A percentile compares a stretch with the other conserved stretches of the same genome.
These are phyloP conservation scores for Exophiala xenobiotica DNA, from an alignment of 2,329 filamentous ascomycete genomes.

Conservation along the genomic window DNA sequence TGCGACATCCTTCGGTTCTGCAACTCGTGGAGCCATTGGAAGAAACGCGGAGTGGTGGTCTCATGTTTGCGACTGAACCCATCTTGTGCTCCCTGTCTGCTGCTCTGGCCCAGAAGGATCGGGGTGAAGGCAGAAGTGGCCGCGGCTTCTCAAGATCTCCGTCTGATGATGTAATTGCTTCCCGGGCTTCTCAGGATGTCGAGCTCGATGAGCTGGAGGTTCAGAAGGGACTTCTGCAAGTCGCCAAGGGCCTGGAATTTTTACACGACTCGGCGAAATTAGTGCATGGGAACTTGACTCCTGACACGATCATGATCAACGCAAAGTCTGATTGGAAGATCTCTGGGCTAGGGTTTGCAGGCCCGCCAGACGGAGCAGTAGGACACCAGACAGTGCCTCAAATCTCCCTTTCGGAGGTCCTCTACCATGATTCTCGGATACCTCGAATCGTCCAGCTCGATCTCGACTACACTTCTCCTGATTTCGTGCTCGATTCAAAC, in stretches of 20 bases:
- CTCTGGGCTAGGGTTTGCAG: constrained; percentile 86
- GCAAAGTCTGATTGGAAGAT: constrained; percentile 99
- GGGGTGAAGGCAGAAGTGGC: constrained; percentile 59
- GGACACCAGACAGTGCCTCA: constrained; percentile 74
- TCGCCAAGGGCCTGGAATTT: constrained; percentile 92
- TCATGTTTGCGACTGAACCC: constrained; percentile 93
- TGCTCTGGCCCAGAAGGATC: constrained; percentile 82
- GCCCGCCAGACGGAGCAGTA: constrained; percentile 72
- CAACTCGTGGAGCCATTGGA: constrained; percentile 94
- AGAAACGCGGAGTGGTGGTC: constrained; percentile 82
- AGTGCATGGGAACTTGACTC: constrained; percentile 91
- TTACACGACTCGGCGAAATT: constrained; percentile 91
- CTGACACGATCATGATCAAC: constrained; percentile 91
- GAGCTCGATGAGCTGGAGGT: constrained; percentile 97
- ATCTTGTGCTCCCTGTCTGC: constrained; percentile 86
- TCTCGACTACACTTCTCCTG: constrained; percentile 89
- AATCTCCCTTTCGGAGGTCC: constrained; percentile 76
- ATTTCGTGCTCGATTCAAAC: constrained; percentile 90
- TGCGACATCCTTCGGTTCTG: constrained; percentile 87
- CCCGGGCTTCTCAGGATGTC: constrained; percentile 71
- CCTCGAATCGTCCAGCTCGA: constrained; percentile 82
- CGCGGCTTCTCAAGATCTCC: constrained; percentile 47
- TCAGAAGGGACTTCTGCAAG: constrained; percentile 89
- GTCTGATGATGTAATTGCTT: constrained; percentile 54
- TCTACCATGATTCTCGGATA: constrained; percentile 81